Evolutionary conservation across 2,329 filamentous ascomycete genomes (phyloP).

Genomic region (Nemania sp.): DNA sequence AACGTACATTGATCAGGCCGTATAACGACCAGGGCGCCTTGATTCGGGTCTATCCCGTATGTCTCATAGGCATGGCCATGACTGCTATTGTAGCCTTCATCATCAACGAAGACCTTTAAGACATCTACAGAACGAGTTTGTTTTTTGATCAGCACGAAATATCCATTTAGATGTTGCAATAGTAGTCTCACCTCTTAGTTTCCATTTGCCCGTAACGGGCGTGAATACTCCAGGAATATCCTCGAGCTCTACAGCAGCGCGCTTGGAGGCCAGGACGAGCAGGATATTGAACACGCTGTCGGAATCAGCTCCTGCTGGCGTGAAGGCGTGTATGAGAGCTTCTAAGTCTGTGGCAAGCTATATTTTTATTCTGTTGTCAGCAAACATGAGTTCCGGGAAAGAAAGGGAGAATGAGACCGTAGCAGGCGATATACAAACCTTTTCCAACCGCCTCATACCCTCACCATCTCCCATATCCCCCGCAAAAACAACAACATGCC

Average conservation of each 20-base stretch:
- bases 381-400: background rate
- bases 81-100: constrained; percentile 56
- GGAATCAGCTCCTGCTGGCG: constrained; percentile 45
- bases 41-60: constrained; percentile 53
- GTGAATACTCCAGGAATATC: constrained; percentile 60
- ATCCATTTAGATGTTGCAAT: background rate
- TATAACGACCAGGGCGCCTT: constrained; percentile 55
- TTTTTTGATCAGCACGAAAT: background rate
- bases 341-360: constrained; percentile 31
- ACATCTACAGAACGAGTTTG: constrained; percentile 46
- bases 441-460: constrained; percentile 34
- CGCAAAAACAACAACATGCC: constrained; percentile 57
- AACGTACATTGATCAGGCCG: constrained; percentile 64
- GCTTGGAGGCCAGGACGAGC: constrained; percentile 54
- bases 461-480: constrained; percentile 50
- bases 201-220: constrained; percentile 58
- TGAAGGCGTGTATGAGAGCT: constrained; percentile 44
- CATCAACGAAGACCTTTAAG: constrained; percentile 61
- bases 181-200: constrained; percentile 52
- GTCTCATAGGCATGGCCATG: constrained; percentile 61
- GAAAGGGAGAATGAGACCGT: background rate
- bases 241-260: constrained; percentile 52
- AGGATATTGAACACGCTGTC: constrained; percentile 62
- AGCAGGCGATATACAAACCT: constrained; percentile 30
- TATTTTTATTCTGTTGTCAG: too few species aligned